Base-by-base conservation (phyloP, 2,329 filamentous ascomycete genomes). In the Xylaria sp. region DNA sequence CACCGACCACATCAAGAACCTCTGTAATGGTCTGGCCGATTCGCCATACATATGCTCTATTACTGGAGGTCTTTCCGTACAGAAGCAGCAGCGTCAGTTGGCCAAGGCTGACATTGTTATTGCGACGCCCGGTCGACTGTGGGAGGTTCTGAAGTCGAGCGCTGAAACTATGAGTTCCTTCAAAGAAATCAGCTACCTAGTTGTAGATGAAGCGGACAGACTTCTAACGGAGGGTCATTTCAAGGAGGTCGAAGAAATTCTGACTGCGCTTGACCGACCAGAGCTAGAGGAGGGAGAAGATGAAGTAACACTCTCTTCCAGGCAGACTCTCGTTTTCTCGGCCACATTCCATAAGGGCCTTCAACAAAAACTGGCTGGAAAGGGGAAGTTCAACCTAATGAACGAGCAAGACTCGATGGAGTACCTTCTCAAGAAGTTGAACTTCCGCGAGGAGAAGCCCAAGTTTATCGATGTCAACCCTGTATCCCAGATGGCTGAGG, bases 301-400 rank as follows among this genome's bases (percentile, higher is more conserved):
- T 3, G 78, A 81, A 8, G 74, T 78, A 0, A 68, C 74, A 5
- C 65, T 73, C 9, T 71, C 78, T 48, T 70, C 82, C 13, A 80
- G 93, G 47, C 94, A 99, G 71, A 97, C 92, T 0, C 82, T 99
- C 0, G 91, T 99, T 18, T 99, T 99, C 74, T 97, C 94, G 0
- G 94, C 94, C 0, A 99, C 94, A 0, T 96, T 99, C 73, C 90
- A 96, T 71, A 93, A 92, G 70, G 87, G 88, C 0, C 77, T 99
- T 35, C 93, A 97, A 72, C 90, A 93, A 67, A 97, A 97, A 73
- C 81, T 99, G 10, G 86, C 90, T 1, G 89, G 91, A 30, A 95
- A 92, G 72, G 80, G 83, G 18, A 86, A 83, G 59, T 83, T 80
- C 62, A 83, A 88, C 65, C 74, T 92, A 35, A 82, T 90, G 76